Base-by-base conservation (phyloP, 768 basidiomycete species). In the Omphalotus guepiniiformis region DNA sequence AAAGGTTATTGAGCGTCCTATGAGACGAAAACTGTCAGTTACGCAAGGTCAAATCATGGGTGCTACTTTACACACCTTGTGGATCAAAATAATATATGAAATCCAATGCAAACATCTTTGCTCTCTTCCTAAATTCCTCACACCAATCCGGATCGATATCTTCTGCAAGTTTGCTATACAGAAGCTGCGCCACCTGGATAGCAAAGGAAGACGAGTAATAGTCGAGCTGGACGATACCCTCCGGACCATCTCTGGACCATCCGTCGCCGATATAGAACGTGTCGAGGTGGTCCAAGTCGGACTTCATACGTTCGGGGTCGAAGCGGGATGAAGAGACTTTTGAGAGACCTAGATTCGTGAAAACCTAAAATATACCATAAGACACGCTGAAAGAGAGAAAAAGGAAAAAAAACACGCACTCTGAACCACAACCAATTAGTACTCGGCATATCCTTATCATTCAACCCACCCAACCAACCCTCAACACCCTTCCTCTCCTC, bases 371-470 rank as follows among this genome's bases (percentile, higher is more conserved):
- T n/a, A 52, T 5, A 30, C 22, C n/a, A 47, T 42, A 26, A 46
- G 44, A 22, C 43, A 48, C 19, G 27, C 28, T 25, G 12, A 39
- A 35, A 25, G 36, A 30, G 41, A 37, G 19, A 35, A 18, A 22
- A 46, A 27, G 36, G 39, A 41, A 15, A 9, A 32, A 39, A 13
- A 9, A 27, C 13, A 64, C 76, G 36, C 48, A 81, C 85, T 48
- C 85, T 73, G 65, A 88, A 88, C 86, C 86, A 88, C 5, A 90
- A 70, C 85, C 86, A 88, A 56, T 88, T 88, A 6, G 85, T 88
- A 58, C 88, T 84, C 21, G 85, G 85, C 85, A 88, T 88, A 52
- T 83, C 76, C 69, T 87, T 88, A 63, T 83, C 82, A 58, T 87
- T 88, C 76, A 88, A 87, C 0, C 82, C 78, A 6, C 81, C 78